These are phyloP conservation scores for Durusdinium trenchii DNA, from an alignment of 73 alveolate species.

Conservation along the genomic window DNA sequence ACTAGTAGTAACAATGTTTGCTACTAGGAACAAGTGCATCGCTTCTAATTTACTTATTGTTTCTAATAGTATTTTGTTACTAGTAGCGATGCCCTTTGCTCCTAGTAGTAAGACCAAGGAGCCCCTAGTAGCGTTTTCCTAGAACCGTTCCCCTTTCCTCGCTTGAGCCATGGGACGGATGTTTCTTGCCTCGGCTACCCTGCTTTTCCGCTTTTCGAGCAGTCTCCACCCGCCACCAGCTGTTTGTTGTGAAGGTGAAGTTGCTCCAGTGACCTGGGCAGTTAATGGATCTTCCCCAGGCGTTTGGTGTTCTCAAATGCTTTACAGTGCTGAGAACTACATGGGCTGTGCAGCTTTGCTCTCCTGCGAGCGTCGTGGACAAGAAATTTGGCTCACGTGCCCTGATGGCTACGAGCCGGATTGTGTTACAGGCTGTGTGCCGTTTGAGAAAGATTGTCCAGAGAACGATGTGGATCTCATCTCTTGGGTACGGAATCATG, in stretches of 20 bases:
- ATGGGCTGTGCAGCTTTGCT: conserved; percentile 80
- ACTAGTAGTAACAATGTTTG: too few relatives aligned
- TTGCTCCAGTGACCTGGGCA: not conserved
- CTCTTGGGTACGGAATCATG: conserved; percentile 54
- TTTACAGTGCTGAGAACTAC: conserved; percentile 72
- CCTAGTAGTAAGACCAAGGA: too few relatives aligned
- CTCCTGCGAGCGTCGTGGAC: conserved; percentile 40
- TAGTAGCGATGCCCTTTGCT: too few relatives aligned
- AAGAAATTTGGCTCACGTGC: conserved; percentile 58
- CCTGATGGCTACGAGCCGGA: conserved; percentile 87
- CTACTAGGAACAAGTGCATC: too few relatives aligned
- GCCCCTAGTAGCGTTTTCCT: too few relatives aligned
- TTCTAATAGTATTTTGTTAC: too few relatives aligned
- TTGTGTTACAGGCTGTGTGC: conserved; percentile 63
- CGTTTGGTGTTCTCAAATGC: conserved; percentile 21
- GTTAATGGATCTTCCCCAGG: conserved; percentile 45
- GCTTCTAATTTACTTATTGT: too few relatives aligned
- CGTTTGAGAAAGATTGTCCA: conserved; percentile 14
- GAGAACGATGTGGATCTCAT: conserved; percentile 36
- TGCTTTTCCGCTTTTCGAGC: not conserved
- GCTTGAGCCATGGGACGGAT: not conserved
- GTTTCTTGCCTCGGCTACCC: not conserved
- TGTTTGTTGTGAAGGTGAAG: conserved; percentile 33
- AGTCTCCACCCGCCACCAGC: conserved; percentile 41
- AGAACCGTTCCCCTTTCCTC: too few relatives aligned